Percentiles rank a stretch among this genome's conserved stretches.
Evolutionary conservation across 495 filamentous ascomycete species (phyloP).

Genomic region (Talaromyces stipitatus): DNA sequence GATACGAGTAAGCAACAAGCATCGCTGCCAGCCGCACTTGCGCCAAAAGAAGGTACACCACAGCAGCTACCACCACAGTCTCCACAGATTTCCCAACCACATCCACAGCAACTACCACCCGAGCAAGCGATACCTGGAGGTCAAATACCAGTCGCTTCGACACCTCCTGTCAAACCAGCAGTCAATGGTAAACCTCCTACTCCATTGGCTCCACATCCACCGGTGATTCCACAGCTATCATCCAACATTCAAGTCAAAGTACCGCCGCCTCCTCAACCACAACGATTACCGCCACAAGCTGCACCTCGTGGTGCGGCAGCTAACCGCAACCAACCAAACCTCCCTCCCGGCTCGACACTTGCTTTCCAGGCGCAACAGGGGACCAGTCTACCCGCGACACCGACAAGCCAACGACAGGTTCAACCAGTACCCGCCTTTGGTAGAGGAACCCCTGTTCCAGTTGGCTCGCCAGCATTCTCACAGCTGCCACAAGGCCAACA

Average conservation of each 20-base stretch:
- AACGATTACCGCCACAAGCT: background rate
- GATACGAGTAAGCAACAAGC: constrained; percentile 13
- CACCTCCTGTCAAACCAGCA: background rate
- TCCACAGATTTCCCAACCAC: constrained; percentile 6
- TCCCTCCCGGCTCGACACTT: constrained; percentile 9
- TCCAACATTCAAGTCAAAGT: constrained; percentile 5
- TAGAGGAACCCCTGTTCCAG: background rate
- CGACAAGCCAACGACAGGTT: background rate
- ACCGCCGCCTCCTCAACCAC: constrained; percentile 2
- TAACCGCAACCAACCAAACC: background rate
- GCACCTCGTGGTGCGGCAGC: background rate
- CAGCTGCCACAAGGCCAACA: constrained; percentile 22
- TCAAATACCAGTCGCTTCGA: constrained; percentile 4
- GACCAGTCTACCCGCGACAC: background rate
- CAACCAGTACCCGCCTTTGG: background rate
- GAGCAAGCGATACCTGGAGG: background rate
- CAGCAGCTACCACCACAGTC: background rate
- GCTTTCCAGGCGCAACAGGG: constrained; percentile 9
- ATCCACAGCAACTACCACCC: constrained; percentile 12
- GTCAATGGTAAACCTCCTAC: background rate
- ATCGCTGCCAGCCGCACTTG: constrained; percentile 12
- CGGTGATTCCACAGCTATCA: background rate
- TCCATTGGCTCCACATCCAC: background rate
- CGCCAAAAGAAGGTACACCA: constrained; percentile 4
- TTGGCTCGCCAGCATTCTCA: constrained; percentile 6